Evolutionary conservation across 176 grass and related monocot genomes (phyloP).

Genomic region (Echinochloa phyllopogon): DNA sequence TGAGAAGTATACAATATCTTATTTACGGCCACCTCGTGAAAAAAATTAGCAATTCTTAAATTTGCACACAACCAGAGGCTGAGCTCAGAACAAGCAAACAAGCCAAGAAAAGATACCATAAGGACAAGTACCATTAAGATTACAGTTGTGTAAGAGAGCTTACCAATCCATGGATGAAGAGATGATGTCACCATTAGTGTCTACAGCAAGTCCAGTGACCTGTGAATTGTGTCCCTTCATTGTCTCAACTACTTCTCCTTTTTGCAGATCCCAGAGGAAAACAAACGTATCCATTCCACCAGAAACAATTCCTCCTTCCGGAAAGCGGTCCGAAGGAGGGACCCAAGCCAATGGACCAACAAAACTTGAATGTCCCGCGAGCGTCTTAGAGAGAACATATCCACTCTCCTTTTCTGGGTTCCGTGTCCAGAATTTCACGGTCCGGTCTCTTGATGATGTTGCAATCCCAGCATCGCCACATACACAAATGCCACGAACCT

Average conservation of each 20-base stretch:
- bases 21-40: not conserved
- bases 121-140: slow-evolving; percentile 1
- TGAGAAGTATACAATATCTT: not conserved
- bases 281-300: slow-evolving; percentile 92
- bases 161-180: slow-evolving; percentile 98
- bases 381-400: slow-evolving; percentile 78
- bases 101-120: not conserved
- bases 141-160: not conserved
- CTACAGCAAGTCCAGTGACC: slow-evolving; percentile 82
- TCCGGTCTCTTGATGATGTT: slow-evolving; percentile 84
- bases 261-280: slow-evolving; percentile 74
- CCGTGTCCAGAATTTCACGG: slow-evolving; percentile 70
- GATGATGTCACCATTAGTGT: slow-evolving; percentile 87
- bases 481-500: slow-evolving; percentile 93
- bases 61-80: not conserved
- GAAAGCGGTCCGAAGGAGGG: slow-evolving; percentile 64
- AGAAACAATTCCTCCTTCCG: slow-evolving; percentile 85
- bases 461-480: slow-evolving; percentile 85
- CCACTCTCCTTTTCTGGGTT: slow-evolving; percentile 57
- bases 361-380: slow-evolving; percentile 84
- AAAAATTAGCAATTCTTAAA: not conserved
- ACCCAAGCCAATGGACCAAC: slow-evolving; percentile 91
- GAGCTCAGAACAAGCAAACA: slow-evolving; percentile 18
- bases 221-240: slow-evolving; percentile 89
- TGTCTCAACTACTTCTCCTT: slow-evolving; percentile 66